phyloP scores from a whole-genome alignment of 2,329 filamentous ascomycete species.

The Chaetomiaceae sp. region DNA sequence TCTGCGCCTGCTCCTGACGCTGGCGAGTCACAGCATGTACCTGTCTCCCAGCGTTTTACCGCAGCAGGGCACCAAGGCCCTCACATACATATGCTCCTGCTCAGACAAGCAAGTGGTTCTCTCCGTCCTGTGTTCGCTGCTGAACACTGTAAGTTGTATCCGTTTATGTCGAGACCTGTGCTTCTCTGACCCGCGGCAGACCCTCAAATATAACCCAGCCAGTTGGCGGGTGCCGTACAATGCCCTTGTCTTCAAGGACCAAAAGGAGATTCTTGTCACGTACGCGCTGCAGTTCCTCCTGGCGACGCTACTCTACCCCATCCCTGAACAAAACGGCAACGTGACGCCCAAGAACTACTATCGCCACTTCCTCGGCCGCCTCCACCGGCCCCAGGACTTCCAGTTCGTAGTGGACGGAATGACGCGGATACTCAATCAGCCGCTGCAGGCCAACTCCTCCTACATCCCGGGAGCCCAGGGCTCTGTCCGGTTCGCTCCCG shows the following conservation, averaged over 20 bases:
- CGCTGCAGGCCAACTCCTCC: slow-evolving; percentile 80
- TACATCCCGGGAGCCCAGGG: slow-evolving; percentile 84
- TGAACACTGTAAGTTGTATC: slow-evolving; percentile 72
- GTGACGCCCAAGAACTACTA: slow-evolving; percentile 81
- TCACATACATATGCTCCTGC: slow-evolving; percentile 85
- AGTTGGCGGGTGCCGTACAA: slow-evolving; percentile 94
- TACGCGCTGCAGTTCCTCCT: slow-evolving; percentile 91
- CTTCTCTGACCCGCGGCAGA: slow-evolving; percentile 46
- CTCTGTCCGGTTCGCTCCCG: slow-evolving; percentile 79
- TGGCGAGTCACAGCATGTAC: slow-evolving; percentile 92
- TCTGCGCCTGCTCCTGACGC: slow-evolving; percentile 74
- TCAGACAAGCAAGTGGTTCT: slow-evolving; percentile 88
- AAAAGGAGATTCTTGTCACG: slow-evolving; percentile 84
- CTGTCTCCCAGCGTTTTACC: slow-evolving; percentile 75
- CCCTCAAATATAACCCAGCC: slow-evolving; percentile 91
- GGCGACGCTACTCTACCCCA: slow-evolving; percentile 77
- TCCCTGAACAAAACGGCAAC: slow-evolving; percentile 68
- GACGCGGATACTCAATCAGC: slow-evolving; percentile 86
- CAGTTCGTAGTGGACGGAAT: slow-evolving; percentile 96
- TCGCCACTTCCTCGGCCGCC: slow-evolving; percentile 81
- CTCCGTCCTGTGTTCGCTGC: slow-evolving; percentile 82
- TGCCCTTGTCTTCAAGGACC: slow-evolving; percentile 84
- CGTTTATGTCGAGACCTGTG: background rate
- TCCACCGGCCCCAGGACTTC: slow-evolving; percentile 93
- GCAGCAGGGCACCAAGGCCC: slow-evolving; percentile 72